A percentile compares a stretch with the other conserved stretches of the same genome.
Evolutionary conservation across 352 stramenopile species (phyloP).

Genomic region (Globisporangium radiosum): DNA sequence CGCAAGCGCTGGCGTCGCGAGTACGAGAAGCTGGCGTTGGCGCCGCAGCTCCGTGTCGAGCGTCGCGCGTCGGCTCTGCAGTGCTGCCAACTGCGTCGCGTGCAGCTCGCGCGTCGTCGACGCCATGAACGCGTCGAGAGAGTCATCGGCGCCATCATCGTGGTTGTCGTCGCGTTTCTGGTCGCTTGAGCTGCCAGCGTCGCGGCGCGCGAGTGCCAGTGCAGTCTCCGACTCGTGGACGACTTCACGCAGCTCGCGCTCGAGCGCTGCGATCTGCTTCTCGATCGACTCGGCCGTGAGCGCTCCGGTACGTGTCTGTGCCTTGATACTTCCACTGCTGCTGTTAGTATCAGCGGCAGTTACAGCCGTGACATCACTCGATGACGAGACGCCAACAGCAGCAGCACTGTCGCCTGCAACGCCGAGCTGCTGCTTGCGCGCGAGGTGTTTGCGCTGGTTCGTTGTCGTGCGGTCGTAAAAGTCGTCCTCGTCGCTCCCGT

Average conservation of each 20-base stretch:
- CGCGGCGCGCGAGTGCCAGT: background rate
- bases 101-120: slow-evolving; percentile 44
- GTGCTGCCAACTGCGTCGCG: slow-evolving; percentile 20
- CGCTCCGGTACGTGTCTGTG: slow-evolving; percentile 12
- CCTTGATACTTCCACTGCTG: too few species aligned
- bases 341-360: background rate
- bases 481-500: slow-evolving; percentile 72
- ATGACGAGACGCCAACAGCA: background rate
- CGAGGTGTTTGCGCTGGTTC: slow-evolving; percentile 42
- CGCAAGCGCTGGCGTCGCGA: slow-evolving; percentile 51
- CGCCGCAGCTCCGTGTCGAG: slow-evolving; percentile 35
- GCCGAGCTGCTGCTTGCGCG: slow-evolving; percentile 23
- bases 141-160: slow-evolving; percentile 28
- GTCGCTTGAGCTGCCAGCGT: background rate
- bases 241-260: slow-evolving; percentile 28
- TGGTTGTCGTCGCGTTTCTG: slow-evolving; percentile 15
- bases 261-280: slow-evolving; percentile 28
- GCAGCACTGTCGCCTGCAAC: background rate
- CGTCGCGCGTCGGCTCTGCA: slow-evolving; percentile 18
- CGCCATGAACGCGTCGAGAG: slow-evolving; percentile 66
- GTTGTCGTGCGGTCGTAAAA: slow-evolving; percentile 72
- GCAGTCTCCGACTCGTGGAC: slow-evolving; percentile 17
- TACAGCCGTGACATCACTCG: background rate
- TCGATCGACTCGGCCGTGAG: slow-evolving; percentile 55
- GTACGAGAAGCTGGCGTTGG: slow-evolving; percentile 36